Base-by-base conservation (phyloP, 2,329 filamentous ascomycete genomes). In the Fusarium pseudonygamai region DNA sequence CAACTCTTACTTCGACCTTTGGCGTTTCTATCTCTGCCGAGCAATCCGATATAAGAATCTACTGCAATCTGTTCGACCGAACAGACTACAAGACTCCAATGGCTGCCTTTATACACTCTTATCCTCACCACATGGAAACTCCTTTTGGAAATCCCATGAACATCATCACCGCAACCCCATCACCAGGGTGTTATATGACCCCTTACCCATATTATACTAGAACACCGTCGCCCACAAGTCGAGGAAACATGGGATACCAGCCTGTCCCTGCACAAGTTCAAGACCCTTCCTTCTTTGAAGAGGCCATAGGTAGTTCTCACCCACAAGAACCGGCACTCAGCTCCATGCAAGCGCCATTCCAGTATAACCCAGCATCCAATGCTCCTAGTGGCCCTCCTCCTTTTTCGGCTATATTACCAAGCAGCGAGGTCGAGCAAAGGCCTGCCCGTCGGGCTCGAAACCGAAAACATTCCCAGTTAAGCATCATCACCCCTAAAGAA, bases 211-310 rank as follows among this genome's bases (percentile, higher is more conserved):
- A 75, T 52, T 71, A 63, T n/a, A 72, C 74, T 45, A 63, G 67
- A 63, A 75, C 69, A 37, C 74, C 69, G 20, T 77, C 76, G 18
- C 76, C 73, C 46, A 57, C 66, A 52, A 59, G 62, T 42, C 72
- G 69, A 67, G 68, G 55, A 40, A 72, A 67, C 45, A 60, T 76
- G 52, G 60, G 40, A 14, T 76, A 68, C 40, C 74, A 77, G 46
- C 67, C 71, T 28, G 39, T 63, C 14, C 62, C 70, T 34, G 63
- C 56, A n/a, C 77, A 78, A 43, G 50, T 68, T 12, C 52, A 72
- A 55, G 71, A 72, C 50, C 63, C 72, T 32, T 77, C 75, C 6
- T 78, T 78, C 34, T 78, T 78, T 30, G 77, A 78, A 22, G 77
- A 78, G 60, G 77, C 77, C 55, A 75, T 78, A 22, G 76, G 63